Conservation (phyloP, 768 basidiomycete species). For the Cyathus striatus region DNA sequence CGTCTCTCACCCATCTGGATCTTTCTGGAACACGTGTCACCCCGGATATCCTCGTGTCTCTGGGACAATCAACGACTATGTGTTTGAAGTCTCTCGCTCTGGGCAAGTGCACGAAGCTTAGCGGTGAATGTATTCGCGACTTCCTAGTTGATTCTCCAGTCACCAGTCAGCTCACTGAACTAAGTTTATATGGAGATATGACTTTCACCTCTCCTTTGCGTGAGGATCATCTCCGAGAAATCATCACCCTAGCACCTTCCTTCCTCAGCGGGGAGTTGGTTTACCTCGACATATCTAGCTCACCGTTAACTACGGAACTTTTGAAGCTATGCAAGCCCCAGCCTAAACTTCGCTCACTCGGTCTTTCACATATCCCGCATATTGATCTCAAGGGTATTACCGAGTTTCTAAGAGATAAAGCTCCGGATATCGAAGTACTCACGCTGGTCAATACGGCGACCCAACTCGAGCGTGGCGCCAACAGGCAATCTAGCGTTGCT, state of each 20-base stretch:
- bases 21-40: constrained; percentile 84
- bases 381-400: constrained; percentile 63
- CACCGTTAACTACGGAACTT: constrained; percentile 60
- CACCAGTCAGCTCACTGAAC: constrained; percentile 58
- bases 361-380: constrained; percentile 79
- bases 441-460: constrained; percentile 75
- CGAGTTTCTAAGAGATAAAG: constrained; percentile 62
- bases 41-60: constrained; percentile 64
- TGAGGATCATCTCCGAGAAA: constrained; percentile 56
- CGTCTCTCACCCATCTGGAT: constrained; percentile 84
- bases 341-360: constrained; percentile 77
- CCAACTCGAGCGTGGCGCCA: constrained; percentile 57
- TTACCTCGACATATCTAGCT: constrained; percentile 88
- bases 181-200: constrained; percentile 86
- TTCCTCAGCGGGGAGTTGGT: constrained; percentile 69
- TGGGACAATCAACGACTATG: constrained; percentile 61
- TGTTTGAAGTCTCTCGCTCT: constrained; percentile 77
- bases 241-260: constrained; percentile 73
- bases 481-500: constrained; percentile 65
- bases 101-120: constrained; percentile 80
- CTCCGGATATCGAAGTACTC: constrained; percentile 78
- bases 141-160: constrained; percentile 70
- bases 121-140: constrained; percentile 68
- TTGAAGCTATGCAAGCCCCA: constrained; percentile 56
- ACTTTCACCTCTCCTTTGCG: constrained; percentile 76